Conservation (phyloP, 2,329 filamentous ascomycete genomes). For the Fusarium succisae region DNA sequence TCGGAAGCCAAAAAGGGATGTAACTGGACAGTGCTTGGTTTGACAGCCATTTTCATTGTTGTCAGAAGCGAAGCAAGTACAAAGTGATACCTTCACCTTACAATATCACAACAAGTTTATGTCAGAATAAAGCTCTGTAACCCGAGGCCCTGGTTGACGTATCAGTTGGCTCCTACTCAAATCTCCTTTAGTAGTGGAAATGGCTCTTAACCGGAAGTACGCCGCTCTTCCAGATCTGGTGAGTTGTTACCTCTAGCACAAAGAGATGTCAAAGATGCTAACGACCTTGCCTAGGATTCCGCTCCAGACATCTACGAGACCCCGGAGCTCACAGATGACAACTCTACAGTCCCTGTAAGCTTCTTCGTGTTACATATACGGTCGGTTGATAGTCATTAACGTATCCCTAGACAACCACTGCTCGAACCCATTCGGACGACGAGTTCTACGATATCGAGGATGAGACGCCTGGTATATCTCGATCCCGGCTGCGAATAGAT, state of each 20-base stretch:
- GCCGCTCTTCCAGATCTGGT: conserved; percentile 83
- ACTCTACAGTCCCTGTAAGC: conserved; percentile 81
- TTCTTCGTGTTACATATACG: neutral
- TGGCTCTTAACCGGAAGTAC: conserved; percentile 85
- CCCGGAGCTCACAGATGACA: conserved; percentile 89
- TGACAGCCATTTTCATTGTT: conserved; percentile 6
- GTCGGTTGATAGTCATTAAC: conserved; percentile 35
- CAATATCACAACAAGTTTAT: neutral
- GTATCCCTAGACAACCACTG: conserved; percentile 60
- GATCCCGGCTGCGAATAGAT: conserved; percentile 77
- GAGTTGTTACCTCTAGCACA: conserved; percentile 36
- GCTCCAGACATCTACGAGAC: conserved; percentile 98
- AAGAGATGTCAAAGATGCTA: conserved; percentile 17
- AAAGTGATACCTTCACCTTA: neutral
- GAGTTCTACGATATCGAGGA: conserved; percentile 71
- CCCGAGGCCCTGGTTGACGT: neutral
- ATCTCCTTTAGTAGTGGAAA: conserved; percentile 47
- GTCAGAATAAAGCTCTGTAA: neutral
- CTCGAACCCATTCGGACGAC: conserved; percentile 67
- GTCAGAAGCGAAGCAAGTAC: conserved; percentile 1
- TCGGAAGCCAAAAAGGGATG: conserved; percentile 16
- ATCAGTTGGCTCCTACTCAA: neutral
- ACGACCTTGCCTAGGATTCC: conserved; percentile 69
- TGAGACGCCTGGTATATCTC: conserved; percentile 75
- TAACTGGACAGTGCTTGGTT: neutral